Conservation (phyloP, 2,329 filamentous ascomycete species). For the Penicillium freii region DNA sequence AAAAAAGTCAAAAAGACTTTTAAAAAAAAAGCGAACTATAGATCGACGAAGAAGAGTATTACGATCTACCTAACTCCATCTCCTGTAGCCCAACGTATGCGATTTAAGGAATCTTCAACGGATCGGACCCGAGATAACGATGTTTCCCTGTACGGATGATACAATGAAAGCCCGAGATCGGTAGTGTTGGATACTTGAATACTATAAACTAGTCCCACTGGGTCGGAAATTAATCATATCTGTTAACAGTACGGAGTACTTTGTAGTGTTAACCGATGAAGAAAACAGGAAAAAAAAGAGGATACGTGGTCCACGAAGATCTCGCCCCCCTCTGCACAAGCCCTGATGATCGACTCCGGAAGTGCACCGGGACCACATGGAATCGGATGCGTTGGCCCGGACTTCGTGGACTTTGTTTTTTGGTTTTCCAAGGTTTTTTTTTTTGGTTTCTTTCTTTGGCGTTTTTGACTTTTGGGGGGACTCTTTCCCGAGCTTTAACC, state of each 20-base stretch:
- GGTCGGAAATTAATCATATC: no score
- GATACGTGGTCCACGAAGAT: constrained; percentile 14
- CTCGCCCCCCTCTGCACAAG: constrained; percentile 21
- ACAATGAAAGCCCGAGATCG: constrained; percentile 30
- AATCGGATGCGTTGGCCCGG: constrained; percentile 22
- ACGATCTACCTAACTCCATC: constrained; percentile 26
- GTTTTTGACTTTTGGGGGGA: no score
- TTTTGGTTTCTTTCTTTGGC: neutral
- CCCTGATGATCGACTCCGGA: constrained; percentile 28
- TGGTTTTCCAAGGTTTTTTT: neutral
- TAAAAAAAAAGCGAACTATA: constrained; percentile 18
- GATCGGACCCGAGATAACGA: constrained; percentile 14
- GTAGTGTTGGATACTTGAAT: neutral
- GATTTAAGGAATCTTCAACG: constrained; percentile 31
- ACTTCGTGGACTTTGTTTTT: neutral
- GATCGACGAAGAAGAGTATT: constrained; percentile 26
- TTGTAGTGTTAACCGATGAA: no score
- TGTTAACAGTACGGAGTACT: no score
- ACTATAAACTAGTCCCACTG: neutral
- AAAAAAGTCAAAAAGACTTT: neutral
- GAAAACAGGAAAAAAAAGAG: neutral
- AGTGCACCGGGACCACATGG: constrained; percentile 30
- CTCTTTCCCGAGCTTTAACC: constrained; percentile 10
- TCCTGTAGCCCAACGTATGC: constrained; percentile 13
- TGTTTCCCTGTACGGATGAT: neutral